Evolutionary conservation across 352 stramenopile genomes (phyloP).

Genomic region (Pythium chondricola): DNA sequence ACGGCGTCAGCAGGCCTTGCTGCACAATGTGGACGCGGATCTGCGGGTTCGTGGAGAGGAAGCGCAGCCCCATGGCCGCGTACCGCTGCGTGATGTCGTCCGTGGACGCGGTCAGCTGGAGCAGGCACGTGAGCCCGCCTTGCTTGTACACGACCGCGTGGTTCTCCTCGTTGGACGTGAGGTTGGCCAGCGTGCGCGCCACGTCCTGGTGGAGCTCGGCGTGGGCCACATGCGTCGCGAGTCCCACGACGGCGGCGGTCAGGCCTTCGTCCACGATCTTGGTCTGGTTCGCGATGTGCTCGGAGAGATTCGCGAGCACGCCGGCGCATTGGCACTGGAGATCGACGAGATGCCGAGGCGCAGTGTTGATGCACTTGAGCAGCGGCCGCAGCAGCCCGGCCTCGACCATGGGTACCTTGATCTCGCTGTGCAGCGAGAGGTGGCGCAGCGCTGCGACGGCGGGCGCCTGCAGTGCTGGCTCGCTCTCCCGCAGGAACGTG

Average conservation of each 20-base stretch:
- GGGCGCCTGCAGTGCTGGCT: conserved; percentile 86
- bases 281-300: conserved; percentile 87
- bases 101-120: conserved; percentile 80
- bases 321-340: conserved; percentile 92
- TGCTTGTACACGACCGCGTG: conserved; percentile 91
- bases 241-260: conserved; percentile 71
- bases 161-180: conserved; percentile 93
- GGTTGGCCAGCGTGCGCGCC: conserved; percentile 87
- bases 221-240: conserved; percentile 70
- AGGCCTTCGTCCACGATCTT: conserved; percentile 90
- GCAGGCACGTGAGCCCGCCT: conserved; percentile 86
- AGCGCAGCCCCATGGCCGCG: conserved; percentile 92
- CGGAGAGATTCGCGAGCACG: conserved; percentile 91
- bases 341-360: conserved; percentile 75
- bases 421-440: conserved; percentile 68
- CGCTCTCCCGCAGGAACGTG: conserved; percentile 82
- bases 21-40: conserved; percentile 91
- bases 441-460: conserved; percentile 89
- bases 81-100: conserved; percentile 94
- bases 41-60: conserved; percentile 91
- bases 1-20: conserved; percentile 86
- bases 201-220: conserved; percentile 94
- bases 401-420: conserved; percentile 87
- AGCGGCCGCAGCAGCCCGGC: conserved; percentile 76
- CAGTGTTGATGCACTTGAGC: conserved; percentile 80